Base-by-base conservation (phyloP, 2,329 filamentous ascomycete genomes). In the Colletotrichum cordylinicola region DNA sequence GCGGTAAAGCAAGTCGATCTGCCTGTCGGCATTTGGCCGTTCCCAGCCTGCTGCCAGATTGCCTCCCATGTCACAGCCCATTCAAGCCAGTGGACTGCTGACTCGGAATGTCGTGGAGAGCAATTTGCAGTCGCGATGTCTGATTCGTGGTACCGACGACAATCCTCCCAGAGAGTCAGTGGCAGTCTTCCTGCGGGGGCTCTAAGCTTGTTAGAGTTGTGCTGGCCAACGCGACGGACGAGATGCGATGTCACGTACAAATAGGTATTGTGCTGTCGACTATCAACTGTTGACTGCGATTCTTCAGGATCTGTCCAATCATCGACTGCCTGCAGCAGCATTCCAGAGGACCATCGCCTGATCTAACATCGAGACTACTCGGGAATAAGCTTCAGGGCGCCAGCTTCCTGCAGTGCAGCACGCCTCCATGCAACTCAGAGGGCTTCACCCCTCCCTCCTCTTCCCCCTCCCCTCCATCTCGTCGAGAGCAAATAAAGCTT, bases 1-100 rank as follows among this genome's bases (percentile, higher is more conserved):
- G 71, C 69, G 79, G 78, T 70, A 79, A 78, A 78, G 79, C 71
- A 77, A 56, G 77, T 64, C 71, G 79, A 79, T 80, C 79, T 67
- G 58, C 48, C 61, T 72, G 67, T 75, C 77, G 77, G 77, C 77
- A 78, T 73, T 78, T 78, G 77, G 55, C 67, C 73, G 70, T 66
- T 69, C 66, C 77, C 67, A 70, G 67, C 62, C 27, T 68, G 55
- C 75, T 77, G 72, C 72, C 48, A 78, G 77, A 69, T 77, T 77
- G 39, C 48, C 66, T 70, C 37, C 70, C 76, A 69, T 74, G 68
- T 56, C 64, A 75, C 71, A 65, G 71, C 71, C 71, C 52, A n/a
- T 64, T 33, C 35, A 64, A 21, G 13, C 35, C 43, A 64, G 69
- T 72, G 43, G 62, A 39, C 69, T 65, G 33, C 71, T 76, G 74